These are phyloP conservation scores for Aegilops umbellulata DNA, from an alignment of 176 grass and related monocot species.

Conservation along the genomic window DNA sequence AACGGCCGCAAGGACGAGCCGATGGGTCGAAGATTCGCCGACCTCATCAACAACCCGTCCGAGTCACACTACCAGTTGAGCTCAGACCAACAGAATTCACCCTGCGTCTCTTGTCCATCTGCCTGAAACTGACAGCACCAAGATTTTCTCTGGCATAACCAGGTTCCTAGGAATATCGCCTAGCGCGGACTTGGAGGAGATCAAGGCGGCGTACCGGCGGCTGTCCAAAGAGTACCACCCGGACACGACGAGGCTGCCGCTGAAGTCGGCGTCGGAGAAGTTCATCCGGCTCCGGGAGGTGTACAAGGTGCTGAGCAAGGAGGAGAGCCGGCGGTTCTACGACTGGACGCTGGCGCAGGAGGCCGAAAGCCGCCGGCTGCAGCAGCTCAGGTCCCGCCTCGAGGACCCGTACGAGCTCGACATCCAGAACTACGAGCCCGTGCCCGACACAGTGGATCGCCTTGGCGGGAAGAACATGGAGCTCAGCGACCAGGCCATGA, in stretches of 20 bases:
- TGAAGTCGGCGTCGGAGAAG: constrained; percentile 71
- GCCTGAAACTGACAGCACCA: not conserved
- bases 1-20: constrained; percentile 31
- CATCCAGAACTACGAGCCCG: constrained; percentile 43
- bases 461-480: constrained; percentile 87
- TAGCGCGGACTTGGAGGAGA: constrained; percentile 82
- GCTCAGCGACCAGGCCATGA: constrained; percentile 89
- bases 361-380: constrained; percentile 73
- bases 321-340: constrained; percentile 74
- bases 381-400: constrained; percentile 67
- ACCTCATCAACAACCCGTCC: constrained; percentile 65
- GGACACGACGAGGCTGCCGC: constrained; percentile 82
- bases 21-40: constrained; percentile 59
- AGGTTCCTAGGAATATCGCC: constrained; percentile 67
- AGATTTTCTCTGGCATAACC: not conserved
- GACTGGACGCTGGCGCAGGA: constrained; percentile 97
- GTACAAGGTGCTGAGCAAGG: constrained; percentile 82
- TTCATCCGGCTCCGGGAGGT: constrained; percentile 85
- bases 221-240: constrained; percentile 98
- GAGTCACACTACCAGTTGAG: constrained; percentile 87
- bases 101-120: not conserved
- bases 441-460: constrained; percentile 85
- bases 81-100: not conserved
- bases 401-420: constrained; percentile 88
- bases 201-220: constrained; percentile 84